A percentile compares a stretch with the other conserved stretches of the same genome.
phyloP scores from a whole-genome alignment of 371 early-diverging fungal species.

The Syncephalastrum sp. region DNA sequence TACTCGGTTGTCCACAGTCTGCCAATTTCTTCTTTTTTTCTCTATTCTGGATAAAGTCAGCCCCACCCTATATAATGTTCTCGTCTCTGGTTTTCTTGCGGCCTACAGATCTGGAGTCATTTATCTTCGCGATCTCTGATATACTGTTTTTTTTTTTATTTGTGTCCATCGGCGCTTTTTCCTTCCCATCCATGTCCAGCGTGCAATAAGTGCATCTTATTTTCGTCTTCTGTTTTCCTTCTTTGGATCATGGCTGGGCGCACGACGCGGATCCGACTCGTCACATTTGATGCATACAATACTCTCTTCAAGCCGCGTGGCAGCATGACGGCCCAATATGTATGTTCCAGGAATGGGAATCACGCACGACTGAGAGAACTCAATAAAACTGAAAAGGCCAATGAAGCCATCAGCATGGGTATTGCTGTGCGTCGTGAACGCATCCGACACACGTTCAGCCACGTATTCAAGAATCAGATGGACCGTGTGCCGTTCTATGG shows the following conservation, averaged over 20 bases:
- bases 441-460: constrained; percentile 11
- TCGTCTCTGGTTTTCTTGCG: too few relatives aligned
- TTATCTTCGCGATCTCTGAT: too few relatives aligned
- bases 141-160: too few relatives aligned
- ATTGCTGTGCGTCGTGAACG: constrained; percentile 10
- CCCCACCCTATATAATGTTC: too few relatives aligned
- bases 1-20: neutral
- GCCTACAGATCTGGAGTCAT: too few relatives aligned
- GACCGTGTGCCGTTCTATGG: constrained; percentile 17
- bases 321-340: constrained; percentile 41
- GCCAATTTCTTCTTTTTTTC: neutral
- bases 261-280: constrained; percentile 14
- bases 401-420: constrained; percentile 12
- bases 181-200: too few relatives aligned
- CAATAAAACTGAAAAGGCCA: neutral
- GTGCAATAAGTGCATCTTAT: too few relatives aligned
- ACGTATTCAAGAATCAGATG: constrained; percentile 10
- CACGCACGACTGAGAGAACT: neutral
- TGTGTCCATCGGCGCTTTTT: too few relatives aligned
- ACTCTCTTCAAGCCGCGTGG: constrained; percentile 31
- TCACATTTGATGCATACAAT: constrained; percentile 35
- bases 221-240: too few relatives aligned
- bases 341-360: constrained; percentile 8
- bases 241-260: too few relatives aligned
- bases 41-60: neutral